phyloP scores from a whole-genome alignment of 768 basidiomycete species.

The Lactifluus subvellereus region DNA sequence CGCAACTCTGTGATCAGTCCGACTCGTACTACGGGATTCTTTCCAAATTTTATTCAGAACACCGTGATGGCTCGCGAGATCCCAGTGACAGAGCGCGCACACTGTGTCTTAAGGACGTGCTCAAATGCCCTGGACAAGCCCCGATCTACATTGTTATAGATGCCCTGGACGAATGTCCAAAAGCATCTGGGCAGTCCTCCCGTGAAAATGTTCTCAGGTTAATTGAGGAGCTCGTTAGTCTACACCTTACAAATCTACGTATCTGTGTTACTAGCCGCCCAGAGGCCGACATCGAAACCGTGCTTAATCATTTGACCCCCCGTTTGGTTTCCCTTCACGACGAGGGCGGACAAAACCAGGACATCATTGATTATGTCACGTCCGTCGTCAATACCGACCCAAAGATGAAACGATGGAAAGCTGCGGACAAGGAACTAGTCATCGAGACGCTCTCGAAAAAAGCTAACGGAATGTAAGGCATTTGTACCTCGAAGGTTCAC shows the following conservation, averaged over 20 bases:
- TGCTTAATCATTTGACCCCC: not conserved
- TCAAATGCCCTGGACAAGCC: too few species aligned
- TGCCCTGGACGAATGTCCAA: not conserved
- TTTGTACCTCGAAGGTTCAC: too few species aligned
- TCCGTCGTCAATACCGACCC: not conserved
- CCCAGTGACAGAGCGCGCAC: not conserved
- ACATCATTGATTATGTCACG: not conserved
- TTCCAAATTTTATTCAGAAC: too few species aligned
- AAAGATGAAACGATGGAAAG: not conserved
- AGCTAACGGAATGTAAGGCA: constrained; percentile 8
- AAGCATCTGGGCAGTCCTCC: not conserved
- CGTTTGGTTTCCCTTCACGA: not conserved
- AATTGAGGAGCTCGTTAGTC: not conserved
- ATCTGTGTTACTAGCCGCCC: not conserved
- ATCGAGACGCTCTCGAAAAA: not conserved
- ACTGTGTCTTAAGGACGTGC: not conserved
- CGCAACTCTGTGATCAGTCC: too few species aligned
- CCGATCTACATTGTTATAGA: not conserved
- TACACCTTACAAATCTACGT: not conserved
- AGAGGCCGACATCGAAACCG: not conserved
- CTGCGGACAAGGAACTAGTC: not conserved
- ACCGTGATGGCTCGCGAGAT: not conserved
- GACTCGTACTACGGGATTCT: too few species aligned
- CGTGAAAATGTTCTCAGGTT: not conserved
- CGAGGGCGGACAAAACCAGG: not conserved